A percentile compares a stretch with the other conserved stretches of the same genome.
Evolutionary conservation across 352 stramenopile genomes (phyloP).

Genomic region (Pythium diclinum): DNA sequence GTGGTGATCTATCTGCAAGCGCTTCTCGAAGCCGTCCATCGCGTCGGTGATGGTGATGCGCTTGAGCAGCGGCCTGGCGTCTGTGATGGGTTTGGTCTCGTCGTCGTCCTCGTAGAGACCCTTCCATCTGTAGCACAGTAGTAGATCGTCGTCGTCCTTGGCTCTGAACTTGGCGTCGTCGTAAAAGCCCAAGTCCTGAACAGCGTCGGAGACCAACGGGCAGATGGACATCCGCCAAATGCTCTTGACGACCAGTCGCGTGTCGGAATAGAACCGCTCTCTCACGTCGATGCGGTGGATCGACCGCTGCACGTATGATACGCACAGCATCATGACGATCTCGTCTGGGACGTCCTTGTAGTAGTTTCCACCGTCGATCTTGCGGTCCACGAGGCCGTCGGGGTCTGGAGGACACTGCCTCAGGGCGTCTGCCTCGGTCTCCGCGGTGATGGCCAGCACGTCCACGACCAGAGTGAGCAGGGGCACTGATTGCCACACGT

Average conservation of each 20-base stretch:
- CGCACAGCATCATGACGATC: not conserved
- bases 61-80: not conserved
- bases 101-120: not conserved
- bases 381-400: not conserved
- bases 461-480: not conserved
- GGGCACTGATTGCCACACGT: not conserved
- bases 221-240: not conserved
- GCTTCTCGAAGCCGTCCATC: not conserved
- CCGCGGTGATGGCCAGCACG: not conserved
- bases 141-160: not conserved
- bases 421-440: not conserved
- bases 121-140: not conserved
- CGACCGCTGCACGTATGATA: not conserved
- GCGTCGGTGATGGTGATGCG: not conserved
- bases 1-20: not conserved
- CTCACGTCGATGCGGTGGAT: not conserved
- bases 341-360: not conserved
- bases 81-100: not conserved
- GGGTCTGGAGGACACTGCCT: not conserved
- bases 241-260: not conserved
- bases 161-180: not conserved
- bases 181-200: not conserved
- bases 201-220: not conserved
- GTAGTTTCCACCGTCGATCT: not conserved
- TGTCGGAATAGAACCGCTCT: not conserved